phyloP scores from a whole-genome alignment of 495 filamentous ascomycete genomes.

The Filosporella fistucella region DNA sequence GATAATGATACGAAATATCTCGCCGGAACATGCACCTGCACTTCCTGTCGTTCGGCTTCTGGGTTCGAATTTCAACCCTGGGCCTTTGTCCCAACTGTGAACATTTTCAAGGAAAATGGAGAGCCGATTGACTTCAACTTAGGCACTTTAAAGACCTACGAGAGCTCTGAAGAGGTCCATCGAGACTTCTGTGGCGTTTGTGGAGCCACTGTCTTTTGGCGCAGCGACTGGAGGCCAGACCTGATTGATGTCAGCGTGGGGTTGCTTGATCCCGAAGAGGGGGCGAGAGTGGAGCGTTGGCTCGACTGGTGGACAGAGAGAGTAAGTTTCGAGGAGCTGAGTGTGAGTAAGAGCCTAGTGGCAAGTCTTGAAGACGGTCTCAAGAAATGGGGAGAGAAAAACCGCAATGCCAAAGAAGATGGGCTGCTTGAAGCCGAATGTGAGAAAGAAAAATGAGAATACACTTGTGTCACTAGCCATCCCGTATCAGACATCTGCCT shows the following conservation, averaged over 20 bases:
- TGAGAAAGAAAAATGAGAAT: too few species aligned
- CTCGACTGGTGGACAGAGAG: slow-evolving; percentile 53
- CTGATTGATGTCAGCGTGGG: slow-evolving; percentile 66
- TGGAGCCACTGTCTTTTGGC: slow-evolving; percentile 67
- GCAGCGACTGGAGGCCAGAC: slow-evolving; percentile 46
- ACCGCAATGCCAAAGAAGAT: too few species aligned
- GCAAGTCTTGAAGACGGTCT: slow-evolving; percentile 17
- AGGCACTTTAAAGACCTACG: slow-evolving; percentile 47
- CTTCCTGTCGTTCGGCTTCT: slow-evolving; percentile 53
- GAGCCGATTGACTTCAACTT: slow-evolving; percentile 37
- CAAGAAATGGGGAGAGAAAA: slow-evolving; percentile 19
- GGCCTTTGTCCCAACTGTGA: slow-evolving; percentile 60
- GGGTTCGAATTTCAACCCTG: slow-evolving; percentile 68
- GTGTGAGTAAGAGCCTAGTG: slow-evolving; percentile 34
- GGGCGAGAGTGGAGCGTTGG: slow-evolving; percentile 41
- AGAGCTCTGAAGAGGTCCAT: slow-evolving; percentile 46
- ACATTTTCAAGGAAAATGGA: slow-evolving; percentile 46
- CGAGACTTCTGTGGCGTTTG: slow-evolving; percentile 63
- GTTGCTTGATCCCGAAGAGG: slow-evolving; percentile 45
- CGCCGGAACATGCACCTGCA: slow-evolving; percentile 62
- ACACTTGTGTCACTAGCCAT: too few species aligned
- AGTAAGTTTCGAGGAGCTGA: slow-evolving; percentile 62
- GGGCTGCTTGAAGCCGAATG: too few species aligned
- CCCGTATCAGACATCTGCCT: too few species aligned
- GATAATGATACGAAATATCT: slow-evolving; percentile 43